Conservation (phyloP, 805 yeast species). For the Myxozyma sirexii region DNA sequence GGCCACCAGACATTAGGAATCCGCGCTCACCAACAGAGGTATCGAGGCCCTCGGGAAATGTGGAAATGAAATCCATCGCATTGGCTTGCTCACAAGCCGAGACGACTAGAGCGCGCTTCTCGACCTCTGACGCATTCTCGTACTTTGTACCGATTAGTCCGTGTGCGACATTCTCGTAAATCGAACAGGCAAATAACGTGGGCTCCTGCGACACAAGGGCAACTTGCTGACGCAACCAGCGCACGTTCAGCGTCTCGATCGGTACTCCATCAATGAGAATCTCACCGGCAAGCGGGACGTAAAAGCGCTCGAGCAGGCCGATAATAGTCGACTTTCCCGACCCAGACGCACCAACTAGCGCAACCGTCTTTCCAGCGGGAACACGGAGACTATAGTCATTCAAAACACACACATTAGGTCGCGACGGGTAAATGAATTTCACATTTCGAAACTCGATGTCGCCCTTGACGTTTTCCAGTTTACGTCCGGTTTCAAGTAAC, state of each 20-base stretch:
- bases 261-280: conserved; percentile 85
- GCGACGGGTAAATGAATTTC: conserved; percentile 77
- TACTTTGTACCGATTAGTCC: conserved; percentile 53
- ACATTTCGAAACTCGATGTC: conserved; percentile 82
- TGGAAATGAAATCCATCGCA: conserved; percentile 52
- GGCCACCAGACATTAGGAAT: conserved; percentile 67
- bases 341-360: conserved; percentile 87
- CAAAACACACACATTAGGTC: conserved; percentile 79
- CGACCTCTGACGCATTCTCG: conserved; percentile 43
- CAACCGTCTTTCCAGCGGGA: conserved; percentile 87
- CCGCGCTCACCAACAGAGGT: conserved; percentile 57
- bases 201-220: conserved; percentile 90
- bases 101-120: conserved; percentile 44
- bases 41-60: conserved; percentile 57
- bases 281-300: conserved; percentile 74
- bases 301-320: conserved; percentile 61
- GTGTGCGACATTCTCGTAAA: conserved; percentile 76
- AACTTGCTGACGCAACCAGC: conserved; percentile 69
- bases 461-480: conserved; percentile 47
- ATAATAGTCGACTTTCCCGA: conserved; percentile 50
- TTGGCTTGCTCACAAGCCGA: conserved; percentile 57
- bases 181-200: conserved; percentile 73
- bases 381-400: conserved; percentile 73
- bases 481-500: conserved; percentile 32
- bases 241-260: conserved; percentile 66